These are phyloP conservation scores for Silene latifolia DNA, from an alignment of 148 eudicot genomes.

Conservation along the genomic window DNA sequence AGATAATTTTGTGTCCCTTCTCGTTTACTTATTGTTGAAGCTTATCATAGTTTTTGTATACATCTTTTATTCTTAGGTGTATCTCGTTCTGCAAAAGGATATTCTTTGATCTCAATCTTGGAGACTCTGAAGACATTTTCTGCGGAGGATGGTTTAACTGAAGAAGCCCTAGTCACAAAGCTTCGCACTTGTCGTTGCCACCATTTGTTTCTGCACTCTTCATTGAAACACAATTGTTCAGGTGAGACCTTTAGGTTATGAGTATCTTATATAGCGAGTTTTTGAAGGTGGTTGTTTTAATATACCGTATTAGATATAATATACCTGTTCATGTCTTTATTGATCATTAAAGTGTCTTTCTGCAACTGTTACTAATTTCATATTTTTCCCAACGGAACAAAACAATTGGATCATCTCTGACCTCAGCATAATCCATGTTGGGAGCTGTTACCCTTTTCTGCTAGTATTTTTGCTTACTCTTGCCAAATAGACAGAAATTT, in stretches of 20 bases:
- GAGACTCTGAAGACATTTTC: constrained; percentile 98
- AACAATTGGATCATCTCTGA: not conserved
- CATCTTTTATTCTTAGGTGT: constrained; percentile 43
- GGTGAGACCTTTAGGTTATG: constrained; percentile 36
- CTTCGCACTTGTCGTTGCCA: constrained; percentile 92
- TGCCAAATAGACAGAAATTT: not conserved
- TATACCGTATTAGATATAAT: not conserved
- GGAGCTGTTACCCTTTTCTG: not conserved
- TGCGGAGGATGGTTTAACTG: constrained; percentile 84
- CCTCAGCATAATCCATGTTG: not conserved
- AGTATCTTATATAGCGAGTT: not conserved
- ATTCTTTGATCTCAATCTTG: constrained; percentile 66
- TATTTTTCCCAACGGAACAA: not conserved
- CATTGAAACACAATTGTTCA: constrained; percentile 80
- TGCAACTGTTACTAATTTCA: not conserved
- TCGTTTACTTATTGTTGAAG: not conserved
- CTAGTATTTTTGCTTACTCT: not conserved
- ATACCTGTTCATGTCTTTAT: not conserved
- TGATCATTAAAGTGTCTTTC: not conserved
- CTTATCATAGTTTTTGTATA: not conserved
- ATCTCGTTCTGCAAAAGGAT: constrained; percentile 95
- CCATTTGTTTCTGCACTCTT: constrained; percentile 74
- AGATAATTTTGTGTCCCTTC: not conserved
- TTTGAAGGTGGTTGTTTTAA: not conserved
- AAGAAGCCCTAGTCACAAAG: constrained; percentile 95